A percentile compares a stretch with the other conserved stretches of the same genome.
Conservation (phyloP, 2,329 filamentous ascomycete genomes). For the Nemania abortiva region DNA sequence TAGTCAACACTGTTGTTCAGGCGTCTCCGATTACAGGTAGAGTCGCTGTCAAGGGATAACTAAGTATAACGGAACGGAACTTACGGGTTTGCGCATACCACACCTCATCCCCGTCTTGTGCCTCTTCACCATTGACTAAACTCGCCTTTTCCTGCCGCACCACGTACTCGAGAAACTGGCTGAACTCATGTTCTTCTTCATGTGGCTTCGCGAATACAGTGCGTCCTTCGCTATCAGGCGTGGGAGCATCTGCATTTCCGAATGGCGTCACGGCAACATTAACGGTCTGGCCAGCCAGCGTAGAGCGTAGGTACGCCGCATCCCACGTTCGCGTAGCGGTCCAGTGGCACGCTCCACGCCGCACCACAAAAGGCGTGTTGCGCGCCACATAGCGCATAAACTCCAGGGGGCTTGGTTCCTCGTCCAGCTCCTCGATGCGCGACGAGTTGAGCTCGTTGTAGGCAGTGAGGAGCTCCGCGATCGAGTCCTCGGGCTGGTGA, state of each 20-base stretch:
- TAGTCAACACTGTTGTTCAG: slow-evolving; percentile 13
- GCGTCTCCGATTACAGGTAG: slow-evolving; percentile 1
- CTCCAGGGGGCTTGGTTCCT: slow-evolving; percentile 78
- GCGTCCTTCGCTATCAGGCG: slow-evolving; percentile 49
- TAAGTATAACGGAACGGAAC: slow-evolving; percentile 41
- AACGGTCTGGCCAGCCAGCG: slow-evolving; percentile 68
- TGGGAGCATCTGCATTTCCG: slow-evolving; percentile 72
- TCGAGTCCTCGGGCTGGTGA: slow-evolving; percentile 53
- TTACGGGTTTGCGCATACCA: slow-evolving; percentile 81
- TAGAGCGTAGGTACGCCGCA: slow-evolving; percentile 66
- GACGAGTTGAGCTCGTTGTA: slow-evolving; percentile 79
- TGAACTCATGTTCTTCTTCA: slow-evolving; percentile 74
- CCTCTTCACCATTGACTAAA: slow-evolving; percentile 37
- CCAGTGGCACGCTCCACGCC: slow-evolving; percentile 73
- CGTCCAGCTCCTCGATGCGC: slow-evolving; percentile 69
- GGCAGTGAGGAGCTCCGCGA: slow-evolving; percentile 70
- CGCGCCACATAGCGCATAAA: slow-evolving; percentile 82
- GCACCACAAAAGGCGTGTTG: slow-evolving; percentile 81
- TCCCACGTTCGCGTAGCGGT: slow-evolving; percentile 73
- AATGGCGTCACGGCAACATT: slow-evolving; percentile 83
- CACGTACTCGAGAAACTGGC: slow-evolving; percentile 71
- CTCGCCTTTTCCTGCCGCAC: slow-evolving; percentile 64
- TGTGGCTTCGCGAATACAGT: slow-evolving; percentile 77
- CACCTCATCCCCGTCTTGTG: slow-evolving; percentile 59
- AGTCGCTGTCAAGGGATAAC: slow-evolving; percentile 1